Evolutionary conservation across 345 rosid species (phyloP), one percentile per base, ranked within the genome.

Genomic region (Limnanthes douglasii): DNA sequence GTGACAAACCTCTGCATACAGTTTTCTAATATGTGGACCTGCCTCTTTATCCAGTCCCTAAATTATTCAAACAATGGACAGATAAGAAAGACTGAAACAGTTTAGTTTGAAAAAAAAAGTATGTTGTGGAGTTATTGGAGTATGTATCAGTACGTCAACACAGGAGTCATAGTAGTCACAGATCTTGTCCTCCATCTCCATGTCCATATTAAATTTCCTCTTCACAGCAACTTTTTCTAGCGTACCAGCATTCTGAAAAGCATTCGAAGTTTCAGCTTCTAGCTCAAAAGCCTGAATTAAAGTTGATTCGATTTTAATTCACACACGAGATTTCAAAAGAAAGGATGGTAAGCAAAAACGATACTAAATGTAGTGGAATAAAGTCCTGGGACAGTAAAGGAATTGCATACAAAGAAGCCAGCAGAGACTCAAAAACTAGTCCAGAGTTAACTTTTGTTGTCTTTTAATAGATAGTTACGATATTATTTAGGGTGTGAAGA

Each of bases 81-180:
- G 10, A 25, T 21, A 53, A 40, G 17, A 50, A 55, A 39, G 15
- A 50, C 45, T 45, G 23, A 20, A 46, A 24, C 45, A 33, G 25
- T 15, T 45, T 15, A 11, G 45, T 51, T 51, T 6, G 43, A 15
- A 43, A 22, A 37, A 33, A 41, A 41, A 27, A 17, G 5, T 16
- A 5, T 20, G n/a, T 43, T 10, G 18, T 47, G 34, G 31, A 25
- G 36, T 33, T 21, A 36, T 21, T 15, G 34, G 29, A 18, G 43
- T 56, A 41, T 9, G 21, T 17, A 37, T 43, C 15, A 43, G 50
- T 69, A 86, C 98, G 58, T 88, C 86, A 60, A 79, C 70, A 60
- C 57, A 88, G 50, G 72, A 81, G 55, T 84, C 98, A 61, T 88
- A 88, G 41, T 83, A 92, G 51, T 79, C 98, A 64, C 95, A 88